Base-by-base conservation (phyloP, 371 early-diverging fungal genomes). In the Mortierella sp. region DNA sequence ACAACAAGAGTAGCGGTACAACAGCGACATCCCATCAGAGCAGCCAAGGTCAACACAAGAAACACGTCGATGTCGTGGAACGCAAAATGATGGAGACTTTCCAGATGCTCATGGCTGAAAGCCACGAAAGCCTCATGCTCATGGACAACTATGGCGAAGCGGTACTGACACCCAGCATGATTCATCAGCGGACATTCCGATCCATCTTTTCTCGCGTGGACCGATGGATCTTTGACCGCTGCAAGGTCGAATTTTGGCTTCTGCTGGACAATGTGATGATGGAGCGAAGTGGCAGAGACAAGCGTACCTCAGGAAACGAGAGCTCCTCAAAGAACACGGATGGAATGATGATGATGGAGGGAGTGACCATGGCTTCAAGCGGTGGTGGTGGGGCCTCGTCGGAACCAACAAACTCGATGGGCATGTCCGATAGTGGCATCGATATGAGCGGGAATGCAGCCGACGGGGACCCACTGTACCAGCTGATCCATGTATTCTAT, bases 221-320 rank as follows among this genome's bases (percentile, higher is more conserved):
- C 28, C 85, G 83, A 14, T 88, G 88, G 88, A 88, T 84, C 29
- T 83, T 86, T 63, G 86, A 86, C 13, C 83, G 85, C 19, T 85
- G 85, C 56, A 83, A 85, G 39, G 86, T 88, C 7, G 85, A 88
- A 48, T 71, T 88, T 43, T 86, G 85, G 68, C 55, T 88, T 14
- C 56, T 88, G 43, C 61, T 88, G 34, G 86, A 88, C 34, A 83
- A 79, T 52, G 85, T 86, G 21, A 79, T 86, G 58, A 62, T 85
- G 25, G 79, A 71, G 49, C 47, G 65, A 14, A 16, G 60, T 39
- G 53, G 47, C 1, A 52, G 66, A 16, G 53, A 50, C n/a, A 70
- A 63, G 19, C 63, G 50, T 7, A 1, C 56, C 25, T 39, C 21
- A 12, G 28, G 49, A 0, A 44, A 48, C 46, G 61, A 61, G 1